These are phyloP conservation scores for Candida sanyiensis DNA, from an alignment of 805 yeast genomes.

Conservation along the genomic window DNA sequence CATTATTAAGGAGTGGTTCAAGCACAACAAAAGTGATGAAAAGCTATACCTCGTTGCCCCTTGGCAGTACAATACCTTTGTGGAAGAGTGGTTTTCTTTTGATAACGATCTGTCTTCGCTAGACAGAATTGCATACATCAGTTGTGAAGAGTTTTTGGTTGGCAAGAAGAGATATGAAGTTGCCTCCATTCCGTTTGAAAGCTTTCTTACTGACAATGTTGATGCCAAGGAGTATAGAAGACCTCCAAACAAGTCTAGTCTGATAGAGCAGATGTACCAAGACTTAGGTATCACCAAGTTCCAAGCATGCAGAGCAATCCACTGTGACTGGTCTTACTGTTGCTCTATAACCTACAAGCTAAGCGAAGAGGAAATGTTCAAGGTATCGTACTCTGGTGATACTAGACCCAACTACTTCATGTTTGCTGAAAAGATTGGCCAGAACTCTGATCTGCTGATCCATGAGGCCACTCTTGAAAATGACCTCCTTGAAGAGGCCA, in stretches of 20 bases:
- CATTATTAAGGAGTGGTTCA: conserved; percentile 61
- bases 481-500: conserved; percentile 70
- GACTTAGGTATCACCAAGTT: conserved; percentile 41
- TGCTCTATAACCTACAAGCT: conserved; percentile 46
- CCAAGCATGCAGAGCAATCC: conserved; percentile 69
- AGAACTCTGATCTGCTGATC: conserved; percentile 62
- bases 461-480: conserved; percentile 95
- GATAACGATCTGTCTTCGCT: conserved; percentile 36
- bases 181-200: conserved; percentile 25
- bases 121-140: conserved; percentile 43
- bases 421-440: conserved; percentile 61
- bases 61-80: conserved; percentile 61
- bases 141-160: conserved; percentile 52
- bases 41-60: conserved; percentile 64
- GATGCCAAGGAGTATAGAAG: conserved; percentile 1
- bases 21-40: conserved; percentile 34
- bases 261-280: conserved; percentile 32
- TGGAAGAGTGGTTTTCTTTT: conserved; percentile 59
- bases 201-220: conserved; percentile 8
- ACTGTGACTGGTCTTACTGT: conserved; percentile 79
- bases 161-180: conserved; percentile 32
- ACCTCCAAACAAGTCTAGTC: conserved; percentile 19
- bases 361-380: conserved; percentile 37
- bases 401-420: conserved; percentile 67
- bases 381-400: conserved; percentile 88